Conservation (phyloP, 495 filamentous ascomycete genomes). For the Penicillium turbatum region DNA sequence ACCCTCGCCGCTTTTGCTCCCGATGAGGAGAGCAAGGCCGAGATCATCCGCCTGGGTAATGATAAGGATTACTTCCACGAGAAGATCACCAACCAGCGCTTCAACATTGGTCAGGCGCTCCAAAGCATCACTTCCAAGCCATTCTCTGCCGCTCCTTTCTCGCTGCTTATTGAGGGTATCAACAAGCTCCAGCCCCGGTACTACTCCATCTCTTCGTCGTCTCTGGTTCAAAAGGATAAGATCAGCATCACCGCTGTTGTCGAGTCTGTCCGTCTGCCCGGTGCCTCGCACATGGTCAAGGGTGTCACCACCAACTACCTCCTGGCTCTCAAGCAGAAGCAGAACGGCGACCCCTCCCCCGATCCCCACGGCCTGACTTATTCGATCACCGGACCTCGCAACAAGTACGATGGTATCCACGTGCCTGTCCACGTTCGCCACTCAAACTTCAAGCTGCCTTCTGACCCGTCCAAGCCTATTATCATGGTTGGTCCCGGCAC, state of each 20-base stretch:
- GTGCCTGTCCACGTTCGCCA: slow-evolving; percentile 94
- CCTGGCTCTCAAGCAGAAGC: slow-evolving; percentile 92
- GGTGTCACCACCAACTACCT: slow-evolving; percentile 98
- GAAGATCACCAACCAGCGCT: slow-evolving; percentile 73
- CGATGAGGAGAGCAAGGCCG: slow-evolving; percentile 73
- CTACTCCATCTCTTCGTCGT: slow-evolving; percentile 99
- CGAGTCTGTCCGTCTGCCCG: slow-evolving; percentile 72
- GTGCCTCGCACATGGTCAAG: slow-evolving; percentile 75
- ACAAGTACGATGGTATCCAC: slow-evolving; percentile 95
- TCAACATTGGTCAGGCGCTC: slow-evolving; percentile 90
- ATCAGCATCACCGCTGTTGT: slow-evolving; percentile 95
- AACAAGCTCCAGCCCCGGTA: slow-evolving; percentile 96
- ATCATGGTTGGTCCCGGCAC: slow-evolving; percentile 97
- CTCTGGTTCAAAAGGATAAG: slow-evolving; percentile 85
- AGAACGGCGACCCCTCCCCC: slow-evolving; percentile 82
- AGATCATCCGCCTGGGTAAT: slow-evolving; percentile 80
- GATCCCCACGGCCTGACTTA: slow-evolving; percentile 87
- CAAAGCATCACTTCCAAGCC: slow-evolving; percentile 65
- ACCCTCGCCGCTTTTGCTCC: slow-evolving; percentile 87
- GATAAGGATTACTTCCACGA: slow-evolving; percentile 97
- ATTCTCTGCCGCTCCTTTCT: slow-evolving; percentile 87
- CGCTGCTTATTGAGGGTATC: slow-evolving; percentile 87
- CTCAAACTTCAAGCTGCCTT: slow-evolving; percentile 99
- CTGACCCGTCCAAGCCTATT: slow-evolving; percentile 87
- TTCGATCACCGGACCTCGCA: slow-evolving; percentile 82